Base-by-base conservation (phyloP, 2,329 filamentous ascomycete species). In the Alternaria alternata region DNA sequence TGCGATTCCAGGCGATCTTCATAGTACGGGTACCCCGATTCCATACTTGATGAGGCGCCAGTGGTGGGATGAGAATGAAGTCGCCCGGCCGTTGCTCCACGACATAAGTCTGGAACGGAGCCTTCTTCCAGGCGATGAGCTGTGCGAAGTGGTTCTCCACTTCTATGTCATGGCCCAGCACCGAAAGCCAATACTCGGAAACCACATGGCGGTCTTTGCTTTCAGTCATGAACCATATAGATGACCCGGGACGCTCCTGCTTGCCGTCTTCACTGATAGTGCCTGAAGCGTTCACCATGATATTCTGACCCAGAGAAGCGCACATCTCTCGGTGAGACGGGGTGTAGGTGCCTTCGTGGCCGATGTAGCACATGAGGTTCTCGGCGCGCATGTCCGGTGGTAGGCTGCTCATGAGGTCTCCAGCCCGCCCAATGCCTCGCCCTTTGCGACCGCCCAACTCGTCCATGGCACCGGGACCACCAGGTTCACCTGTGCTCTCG, bases 151-250 rank as follows among this genome's bases (percentile, higher is more conserved):
- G 94, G 66, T 94, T 93, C 75, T 99, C 95, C 18, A 98, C 92
- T 74, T 98, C 94, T 62, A 98, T 94, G 70, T 99, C 94, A 74
- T 99, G 95, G 1, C 95, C 95, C 5, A 99, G 85, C 78, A 93
- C 91, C 1, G 93, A 96, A 49, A 96, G 82, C 82, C 96, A 99
- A 77, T 97, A 98, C 73, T 98, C 94, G 0, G 93, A 90, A 3
- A 98, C 93, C 4, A 94, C 85, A 62, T 94, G 90, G 2, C 95
- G 89, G 72, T 99, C 95, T 71, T 95, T 96, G 36, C 89, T 93
- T 76, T 97, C 93, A 0, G 95, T 98, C 95, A 99, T 98, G 75
- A 98, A 97, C 95, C 95, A 99, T 38, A 99, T 87, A 0, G 95
- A 97, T 55, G 92, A 96, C 2, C 95, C 95, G 2, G 91, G 87